A percentile compares a stretch with the other conserved stretches of the same genome.
phyloP scores from a whole-genome alignment of 495 filamentous ascomycete species.

The Oleoguttula mirabilis region DNA sequence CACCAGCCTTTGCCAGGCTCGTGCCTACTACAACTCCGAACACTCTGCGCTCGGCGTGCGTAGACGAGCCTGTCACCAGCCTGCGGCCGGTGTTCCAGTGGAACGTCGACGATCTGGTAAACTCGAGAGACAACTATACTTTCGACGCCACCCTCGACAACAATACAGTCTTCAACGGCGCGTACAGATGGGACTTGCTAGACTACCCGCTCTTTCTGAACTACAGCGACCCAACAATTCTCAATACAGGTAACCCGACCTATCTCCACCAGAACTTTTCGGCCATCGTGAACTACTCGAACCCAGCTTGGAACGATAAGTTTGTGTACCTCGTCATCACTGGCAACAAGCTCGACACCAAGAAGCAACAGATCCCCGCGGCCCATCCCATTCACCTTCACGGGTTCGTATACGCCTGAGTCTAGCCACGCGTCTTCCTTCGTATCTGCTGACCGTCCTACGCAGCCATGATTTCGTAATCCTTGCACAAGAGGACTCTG shows the following conservation, averaged over 20 bases:
- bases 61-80: constrained; percentile 9
- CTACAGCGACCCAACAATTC: constrained; percentile 19
- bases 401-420: no score
- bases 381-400: constrained; percentile 8
- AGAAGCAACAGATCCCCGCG: constrained; percentile 1
- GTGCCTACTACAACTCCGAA: background rate
- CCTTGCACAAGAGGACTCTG: constrained; percentile 3
- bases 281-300: constrained; percentile 14
- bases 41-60: constrained; percentile 9
- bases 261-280: constrained; percentile 16
- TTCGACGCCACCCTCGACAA: constrained; percentile 9
- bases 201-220: constrained; percentile 19
- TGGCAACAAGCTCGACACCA: background rate
- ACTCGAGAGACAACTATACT: constrained; percentile 10
- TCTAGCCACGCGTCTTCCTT: no score
- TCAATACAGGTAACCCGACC: constrained; percentile 14
- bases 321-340: constrained; percentile 12
- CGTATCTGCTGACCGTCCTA: no score
- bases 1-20: background rate
- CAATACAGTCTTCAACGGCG: background rate
- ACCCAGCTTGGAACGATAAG: constrained; percentile 3
- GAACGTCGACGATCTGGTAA: constrained; percentile 16
- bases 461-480: constrained; percentile 22
- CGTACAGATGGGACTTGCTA: constrained; percentile 14
- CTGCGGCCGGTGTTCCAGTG: constrained; percentile 17